Percentiles rank a stretch among this genome's conserved stretches.
Conservation (phyloP, 176 grass and related monocot species). For the Raddia guianensis region DNA sequence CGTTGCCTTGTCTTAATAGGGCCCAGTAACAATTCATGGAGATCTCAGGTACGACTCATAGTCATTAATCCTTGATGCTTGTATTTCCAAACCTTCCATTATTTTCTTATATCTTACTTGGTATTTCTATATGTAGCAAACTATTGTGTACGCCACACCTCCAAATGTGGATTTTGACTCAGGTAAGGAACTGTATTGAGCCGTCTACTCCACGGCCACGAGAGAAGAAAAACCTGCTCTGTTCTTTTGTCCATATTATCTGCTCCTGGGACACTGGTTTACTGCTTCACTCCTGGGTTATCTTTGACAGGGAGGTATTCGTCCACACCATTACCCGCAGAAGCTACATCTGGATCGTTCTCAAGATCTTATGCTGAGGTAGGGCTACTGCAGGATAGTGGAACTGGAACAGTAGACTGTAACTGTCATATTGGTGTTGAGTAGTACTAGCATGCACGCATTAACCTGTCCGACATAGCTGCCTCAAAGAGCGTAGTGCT, state of each 20-base stretch:
- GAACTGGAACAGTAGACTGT: neutral
- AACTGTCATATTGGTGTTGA: neutral
- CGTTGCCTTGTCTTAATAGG: conserved; percentile 47
- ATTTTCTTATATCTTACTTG: neutral
- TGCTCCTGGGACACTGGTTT: neutral
- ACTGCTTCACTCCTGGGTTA: conserved; percentile 30
- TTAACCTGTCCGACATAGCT: neutral
- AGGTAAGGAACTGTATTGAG: conserved; percentile 29
- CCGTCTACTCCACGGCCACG: neutral
- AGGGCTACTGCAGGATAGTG: neutral
- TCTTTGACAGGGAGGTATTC: conserved; percentile 56
- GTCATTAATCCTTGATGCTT: neutral
- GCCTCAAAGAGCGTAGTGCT: neutral
- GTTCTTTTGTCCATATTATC: neutral
- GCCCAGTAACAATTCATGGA: conserved; percentile 61
- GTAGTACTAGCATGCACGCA: neutral
- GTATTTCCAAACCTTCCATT: neutral
- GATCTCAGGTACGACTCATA: conserved; percentile 62
- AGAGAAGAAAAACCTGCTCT: neutral
- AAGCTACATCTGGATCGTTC: conserved; percentile 48
- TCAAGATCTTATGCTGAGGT: conserved; percentile 60
- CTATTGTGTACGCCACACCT: conserved; percentile 42
- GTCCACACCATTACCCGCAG: conserved; percentile 41
- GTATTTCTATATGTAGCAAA: conserved; percentile 51
- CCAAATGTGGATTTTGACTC: conserved; percentile 57